These are phyloP conservation scores for Geotrichum klebahnii DNA, from an alignment of 1,139 yeast species.

Conservation along the genomic window DNA sequence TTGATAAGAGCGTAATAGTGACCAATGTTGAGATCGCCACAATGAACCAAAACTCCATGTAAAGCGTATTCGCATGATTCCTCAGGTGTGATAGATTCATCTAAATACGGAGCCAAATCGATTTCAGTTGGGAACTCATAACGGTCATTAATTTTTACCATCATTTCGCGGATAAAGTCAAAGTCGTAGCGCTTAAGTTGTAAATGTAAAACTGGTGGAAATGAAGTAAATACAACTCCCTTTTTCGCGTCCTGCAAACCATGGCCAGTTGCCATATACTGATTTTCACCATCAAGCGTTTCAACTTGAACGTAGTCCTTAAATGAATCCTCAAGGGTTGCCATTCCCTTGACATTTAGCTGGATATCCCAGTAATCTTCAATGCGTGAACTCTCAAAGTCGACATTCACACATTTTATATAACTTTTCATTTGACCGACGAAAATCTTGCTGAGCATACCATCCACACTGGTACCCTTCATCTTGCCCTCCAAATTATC, in stretches of 20 bases:
- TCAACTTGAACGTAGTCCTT: slow-evolving; percentile 85
- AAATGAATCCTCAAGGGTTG: slow-evolving; percentile 68
- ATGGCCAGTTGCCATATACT: slow-evolving; percentile 85
- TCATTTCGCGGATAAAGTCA: slow-evolving; percentile 82
- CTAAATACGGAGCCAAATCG: slow-evolving; percentile 75
- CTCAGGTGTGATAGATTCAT: slow-evolving; percentile 46
- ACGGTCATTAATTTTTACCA: slow-evolving; percentile 87
- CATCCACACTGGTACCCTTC: slow-evolving; percentile 86
- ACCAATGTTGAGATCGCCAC: slow-evolving; percentile 93
- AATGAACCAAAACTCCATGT: slow-evolving; percentile 92
- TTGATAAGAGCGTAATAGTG: slow-evolving; percentile 93
- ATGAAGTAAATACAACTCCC: slow-evolving; percentile 85
- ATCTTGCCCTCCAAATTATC: slow-evolving; percentile 86
- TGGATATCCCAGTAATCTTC: slow-evolving; percentile 99
- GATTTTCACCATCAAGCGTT: slow-evolving; percentile 88
- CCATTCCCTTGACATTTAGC: slow-evolving; percentile 82
- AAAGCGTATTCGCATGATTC: slow-evolving; percentile 74
- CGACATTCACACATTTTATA: slow-evolving; percentile 90
- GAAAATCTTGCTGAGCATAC: slow-evolving; percentile 71
- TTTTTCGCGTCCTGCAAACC: slow-evolving; percentile 96
- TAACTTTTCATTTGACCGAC: slow-evolving; percentile 97
- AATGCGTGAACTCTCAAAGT: slow-evolving; percentile 83
- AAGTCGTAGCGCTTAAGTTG: slow-evolving; percentile 93
- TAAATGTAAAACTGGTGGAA: slow-evolving; percentile 89
- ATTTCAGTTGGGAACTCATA: slow-evolving; percentile 84